A percentile compares a stretch with the other conserved stretches of the same genome.
phyloP scores from a whole-genome alignment of 169 alveolate genomes.

The Eimeria necatrix region DNA sequence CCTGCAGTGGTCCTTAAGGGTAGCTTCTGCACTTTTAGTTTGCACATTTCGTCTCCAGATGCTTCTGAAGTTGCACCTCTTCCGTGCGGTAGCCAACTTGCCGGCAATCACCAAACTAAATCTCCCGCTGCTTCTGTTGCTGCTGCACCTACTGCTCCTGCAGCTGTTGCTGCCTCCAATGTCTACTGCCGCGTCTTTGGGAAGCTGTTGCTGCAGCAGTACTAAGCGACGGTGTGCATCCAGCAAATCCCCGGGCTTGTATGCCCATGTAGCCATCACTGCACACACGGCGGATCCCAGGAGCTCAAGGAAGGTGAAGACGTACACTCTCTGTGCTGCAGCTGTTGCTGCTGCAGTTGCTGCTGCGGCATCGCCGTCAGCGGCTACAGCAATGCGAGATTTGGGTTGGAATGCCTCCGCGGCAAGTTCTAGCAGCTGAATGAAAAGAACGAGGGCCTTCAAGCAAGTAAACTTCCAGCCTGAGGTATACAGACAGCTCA shows the following conservation, averaged over 20 bases:
- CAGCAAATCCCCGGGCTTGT: slow-evolving; percentile 49
- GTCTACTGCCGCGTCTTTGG: slow-evolving; percentile 31
- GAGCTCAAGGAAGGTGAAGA: slow-evolving; percentile 61
- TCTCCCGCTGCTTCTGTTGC: background rate
- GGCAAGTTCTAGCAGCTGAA: slow-evolving; percentile 44
- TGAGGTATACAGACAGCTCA: slow-evolving; percentile 49
- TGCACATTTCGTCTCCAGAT: background rate
- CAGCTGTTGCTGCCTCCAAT: slow-evolving; percentile 11
- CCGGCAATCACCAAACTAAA: background rate
- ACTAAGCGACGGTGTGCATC: slow-evolving; percentile 45
- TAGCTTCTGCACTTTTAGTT: no score
- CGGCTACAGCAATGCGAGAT: background rate
- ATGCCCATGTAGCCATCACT: slow-evolving; percentile 67
- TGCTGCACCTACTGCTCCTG: background rate
- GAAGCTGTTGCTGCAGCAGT: slow-evolving; percentile 50
- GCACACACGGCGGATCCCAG: slow-evolving; percentile 60
- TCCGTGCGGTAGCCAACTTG: background rate
- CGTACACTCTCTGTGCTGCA: slow-evolving; percentile 38
- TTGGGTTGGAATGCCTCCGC: slow-evolving; percentile 66
- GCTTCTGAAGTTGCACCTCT: slow-evolving; percentile 18
- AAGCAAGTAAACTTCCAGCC: slow-evolving; percentile 66
- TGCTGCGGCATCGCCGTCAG: slow-evolving; percentile 7
- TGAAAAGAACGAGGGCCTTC: slow-evolving; percentile 72
- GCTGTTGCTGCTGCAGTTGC: slow-evolving; percentile 59
- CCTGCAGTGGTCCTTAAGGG: no score